Base-by-base conservation (phyloP, 257 asterid species). In the Coffea eugenioides region DNA sequence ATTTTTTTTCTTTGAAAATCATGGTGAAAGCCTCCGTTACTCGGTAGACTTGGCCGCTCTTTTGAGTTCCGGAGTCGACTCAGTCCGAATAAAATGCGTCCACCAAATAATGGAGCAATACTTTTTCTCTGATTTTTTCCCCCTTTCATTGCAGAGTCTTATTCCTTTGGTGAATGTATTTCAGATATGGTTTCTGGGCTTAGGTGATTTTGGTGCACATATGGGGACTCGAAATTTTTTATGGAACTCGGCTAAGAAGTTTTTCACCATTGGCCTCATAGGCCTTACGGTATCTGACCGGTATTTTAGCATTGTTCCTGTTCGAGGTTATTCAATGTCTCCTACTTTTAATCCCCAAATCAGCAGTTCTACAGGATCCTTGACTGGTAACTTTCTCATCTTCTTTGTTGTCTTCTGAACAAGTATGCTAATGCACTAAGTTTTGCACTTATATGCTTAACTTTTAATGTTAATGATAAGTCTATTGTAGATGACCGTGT, bases 311-410 rank as follows among this genome's bases (percentile, higher is more conserved):
- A 72, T 90, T 81, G 82, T 81, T 73, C 92, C 95, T n/a, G 90
- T 95, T 86, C 93, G 89, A 25, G 99, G 99, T 57, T 76, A 86
- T 52, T 96, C 98, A 0, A 93, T 95, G 99, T 84, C 92, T 81
- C 98, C 99, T 4, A 92, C 99, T 21, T 81, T 94, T 77, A 96
- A 96, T 85, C 93, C 98, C 71, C 88, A 70, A 18, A 62, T 66
- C 31, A 78, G 36, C 54, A 75, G 54, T 9, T 82, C 89, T 20
- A 51, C 76, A 59, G 82, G 87, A 81, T 78, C 83, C 77, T 83
- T 76, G 51, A 77, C 89, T 7, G 94, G 99, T 95, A 80, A 43
- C 64, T 75, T 67, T 70, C 49, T 43, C 0, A 8, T 31, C 39
- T 65, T 64, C 6, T 25, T 46, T 18, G 13, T 25, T 69, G 64